Base-by-base conservation (phyloP, 2,329 filamentous ascomycete genomes). In the Colletotrichum spaethianum region DNA sequence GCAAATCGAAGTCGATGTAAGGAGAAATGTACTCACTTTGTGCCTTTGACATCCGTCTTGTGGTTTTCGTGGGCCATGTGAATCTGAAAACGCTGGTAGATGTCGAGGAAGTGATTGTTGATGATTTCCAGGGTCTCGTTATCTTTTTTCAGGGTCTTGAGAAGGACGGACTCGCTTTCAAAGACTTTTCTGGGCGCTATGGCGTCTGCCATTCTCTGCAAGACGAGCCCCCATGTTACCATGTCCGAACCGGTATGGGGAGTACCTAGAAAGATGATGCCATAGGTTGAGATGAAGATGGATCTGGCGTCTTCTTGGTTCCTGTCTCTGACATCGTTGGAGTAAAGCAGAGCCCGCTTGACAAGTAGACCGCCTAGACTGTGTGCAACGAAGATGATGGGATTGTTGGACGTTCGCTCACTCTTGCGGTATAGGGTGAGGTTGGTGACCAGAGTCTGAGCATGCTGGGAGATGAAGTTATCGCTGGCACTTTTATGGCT, bases 1-100 rank as follows among this genome's bases (percentile, higher is more conserved):
- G 46, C n/a, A 40, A 9, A 48, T n/a, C 31, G n/a, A 28, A 40
- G 9, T 61, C 16, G 20, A 46, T 12, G 20, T 12, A 52, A 48
- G n/a, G 28, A n/a, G 18, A 53, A 50, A n/a, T 12, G 14, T n/a
- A 77, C 83, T 56, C 76, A 84, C 83, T 83, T 90, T 0, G 90
- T 90, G 2, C 89, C 90, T 75, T 89, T 92, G 44, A 94, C 76
- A 74, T 94, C 90, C 0, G 92, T 93, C 73, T 91, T 92, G 75
- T 92, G 89, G 56, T 91, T 92, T 78, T 95, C 93, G 67, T 94
- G 92, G 46, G 91, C 93, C 87, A 94, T 94, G 76, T 93, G 93
- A 62, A 95, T 90, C 74, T 90, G 88, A 77, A 93, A 94, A 1
- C 90, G 87, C 68, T 90, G 88, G 74, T 93, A 91, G 36, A 94